Base-by-base conservation (phyloP, 2,329 filamentous ascomycete genomes). In the Cordyceps fumosorosea region DNA sequence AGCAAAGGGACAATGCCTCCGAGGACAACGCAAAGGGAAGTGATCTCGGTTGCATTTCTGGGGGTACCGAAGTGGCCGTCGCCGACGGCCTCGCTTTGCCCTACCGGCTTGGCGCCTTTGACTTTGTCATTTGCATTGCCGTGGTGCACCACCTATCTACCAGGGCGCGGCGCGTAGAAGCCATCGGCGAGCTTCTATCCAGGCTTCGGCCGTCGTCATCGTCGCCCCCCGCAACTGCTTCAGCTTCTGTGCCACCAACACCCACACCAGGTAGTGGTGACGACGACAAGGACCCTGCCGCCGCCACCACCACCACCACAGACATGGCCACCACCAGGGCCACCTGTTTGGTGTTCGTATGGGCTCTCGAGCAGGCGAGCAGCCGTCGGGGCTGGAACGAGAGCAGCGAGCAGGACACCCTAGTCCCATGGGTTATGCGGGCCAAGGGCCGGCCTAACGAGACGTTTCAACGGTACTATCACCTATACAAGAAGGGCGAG, bases 121-220 rank as follows among this genome's bases (percentile, higher is more conserved):
- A 98, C 75, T 98, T 98, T 73, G 92, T 86, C 62, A 95, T 98
- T 67, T 95, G 89, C 69, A 93, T 99, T 69, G 95, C 95, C 54
- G 95, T 98, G 12, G 81, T 98, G 37, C 95, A 98, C 77, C 95
- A 99, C 77, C 80, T 98, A 58, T 96, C 91, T 16, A 96, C 93
- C 6, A 79, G 81, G 12, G 81, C 81, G 56, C 82, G 95, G 62
- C 84, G 95, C 56, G 78, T 89, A 42, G 86, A 89, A 65, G 92
- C 90, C 32, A 84, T 98, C 20, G 76, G 78, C 54, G 82, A 84
- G 47, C 84, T 98, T 55, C 77, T 98, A 18, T 53, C 57, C 5
- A 44, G 57, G 16, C 57, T 60, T 24, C 50, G 48, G 40, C 57
- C 37, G 50, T 37, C 57, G 24, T 37, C 34, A 37, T 37, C 34